These are phyloP conservation scores for Pleurotus tuber-regium DNA, from an alignment of 768 basidiomycete species.

Conservation along the genomic window DNA sequence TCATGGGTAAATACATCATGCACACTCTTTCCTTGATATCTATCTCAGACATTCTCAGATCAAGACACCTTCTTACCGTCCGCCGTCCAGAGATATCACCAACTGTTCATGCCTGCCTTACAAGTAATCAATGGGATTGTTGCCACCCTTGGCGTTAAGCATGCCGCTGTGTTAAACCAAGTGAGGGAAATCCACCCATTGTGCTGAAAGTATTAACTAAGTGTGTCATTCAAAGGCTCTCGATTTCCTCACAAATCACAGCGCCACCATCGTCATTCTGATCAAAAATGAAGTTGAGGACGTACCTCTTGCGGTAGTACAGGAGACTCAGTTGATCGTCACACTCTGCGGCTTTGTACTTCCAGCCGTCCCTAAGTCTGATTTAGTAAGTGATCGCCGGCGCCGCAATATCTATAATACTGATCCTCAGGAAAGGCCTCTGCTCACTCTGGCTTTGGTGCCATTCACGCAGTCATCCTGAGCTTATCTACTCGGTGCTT, in stretches of 20 bases:
- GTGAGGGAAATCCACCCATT: slow-evolving; percentile 30
- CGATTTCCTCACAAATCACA: slow-evolving; percentile 79
- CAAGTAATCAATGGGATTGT: slow-evolving; percentile 79
- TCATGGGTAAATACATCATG: slow-evolving; percentile 57
- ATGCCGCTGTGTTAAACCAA: slow-evolving; percentile 67
- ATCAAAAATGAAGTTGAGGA: slow-evolving; percentile 71
- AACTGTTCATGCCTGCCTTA: slow-evolving; percentile 82
- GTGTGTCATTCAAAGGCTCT: slow-evolving; percentile 48
- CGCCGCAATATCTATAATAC: background rate
- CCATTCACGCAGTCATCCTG: slow-evolving; percentile 78
- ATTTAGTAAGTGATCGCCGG: slow-evolving; percentile 59
- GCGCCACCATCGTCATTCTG: slow-evolving; percentile 79
- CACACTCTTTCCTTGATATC: background rate
- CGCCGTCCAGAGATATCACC: slow-evolving; percentile 87
- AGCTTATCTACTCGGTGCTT: slow-evolving; percentile 72
- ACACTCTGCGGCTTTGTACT: slow-evolving; percentile 67
- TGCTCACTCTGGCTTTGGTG: slow-evolving; percentile 80
- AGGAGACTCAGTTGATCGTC: slow-evolving; percentile 80
- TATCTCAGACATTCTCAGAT: slow-evolving; percentile 40
- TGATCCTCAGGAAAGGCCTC: slow-evolving; percentile 34
- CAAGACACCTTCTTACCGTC: slow-evolving; percentile 86
- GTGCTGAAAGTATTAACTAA: background rate
- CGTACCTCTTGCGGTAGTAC: slow-evolving; percentile 62
- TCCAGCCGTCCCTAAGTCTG: slow-evolving; percentile 69
- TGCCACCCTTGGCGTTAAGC: slow-evolving; percentile 70